Base-by-base conservation (phyloP, 441 rosid genomes). In the Pelargonium myrrhifolium region DNA sequence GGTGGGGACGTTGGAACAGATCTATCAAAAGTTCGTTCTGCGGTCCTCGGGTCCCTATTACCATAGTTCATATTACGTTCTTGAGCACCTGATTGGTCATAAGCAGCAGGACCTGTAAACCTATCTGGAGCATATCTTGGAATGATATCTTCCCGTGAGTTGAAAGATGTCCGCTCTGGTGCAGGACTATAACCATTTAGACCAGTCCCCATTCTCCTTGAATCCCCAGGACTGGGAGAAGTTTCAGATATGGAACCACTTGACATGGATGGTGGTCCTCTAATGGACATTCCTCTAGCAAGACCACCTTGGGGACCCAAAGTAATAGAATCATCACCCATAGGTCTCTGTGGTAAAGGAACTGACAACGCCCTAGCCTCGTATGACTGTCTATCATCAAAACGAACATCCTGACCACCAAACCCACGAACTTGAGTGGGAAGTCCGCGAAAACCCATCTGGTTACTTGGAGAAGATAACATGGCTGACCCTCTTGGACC, bases 251-350 rank as follows among this genome's bases (percentile, higher is more conserved):
- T 28, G 65, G 76, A 68, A 75, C 77, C 20, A 65, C 79, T 73
- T 20, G 82, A 62, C 73, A 73, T 78, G 45, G 81, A 75, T 51
- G 81, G 74, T 10, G 85, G 75, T 71, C 88, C 93, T 80, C 96
- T 84, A 62, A 70, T 78, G 58, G 98, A 89, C 93, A 92, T 86
- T 73, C 97, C 96, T 76, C 90, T 85, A 17, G 89, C 96, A 75
- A 95, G 99, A 59, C 98, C 99, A 62, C 99, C 98, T 79, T 95
- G 99, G 26, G 99, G 99, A 5, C 94, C 98, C 82, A 90, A 76
- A 55, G 90, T 92, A 55, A 92, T 87, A 56, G 96, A 75, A 76
- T 88, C 97, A 61, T 85, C 98, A 21, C 89, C 89, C 9, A 75
- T 69, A 58, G 88, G 77, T 74, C 90, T 84, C 73, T 86, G 95